These are phyloP conservation scores for Coriaria nepalensis DNA, from an alignment of 306 rosid genomes.

Conservation along the genomic window DNA sequence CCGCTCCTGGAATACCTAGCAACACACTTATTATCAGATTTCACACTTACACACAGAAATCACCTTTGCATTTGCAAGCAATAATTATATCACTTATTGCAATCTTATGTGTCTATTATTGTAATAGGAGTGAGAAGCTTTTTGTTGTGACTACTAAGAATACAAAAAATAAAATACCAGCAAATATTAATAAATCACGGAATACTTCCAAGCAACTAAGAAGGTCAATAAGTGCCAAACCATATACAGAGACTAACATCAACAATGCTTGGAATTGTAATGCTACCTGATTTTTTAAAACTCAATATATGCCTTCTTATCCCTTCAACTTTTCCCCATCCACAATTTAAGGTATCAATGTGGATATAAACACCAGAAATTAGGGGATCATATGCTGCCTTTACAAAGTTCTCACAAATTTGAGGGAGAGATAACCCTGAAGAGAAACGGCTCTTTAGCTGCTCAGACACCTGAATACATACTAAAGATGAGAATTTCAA, in stretches of 20 bases:
- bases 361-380: conserved; percentile 69
- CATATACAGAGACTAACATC: neutral
- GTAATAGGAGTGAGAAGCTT: neutral
- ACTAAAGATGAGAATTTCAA: conserved; percentile 13
- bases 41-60: too few relatives aligned
- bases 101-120: neutral
- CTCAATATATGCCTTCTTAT: conserved; percentile 71
- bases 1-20: too few relatives aligned
- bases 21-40: too few relatives aligned
- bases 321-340: conserved; percentile 94
- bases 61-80: too few relatives aligned
- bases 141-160: neutral
- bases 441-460: conserved; percentile 60
- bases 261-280: conserved; percentile 1
- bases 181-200: too few relatives aligned
- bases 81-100: too few relatives aligned
- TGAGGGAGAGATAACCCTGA: conserved; percentile 69
- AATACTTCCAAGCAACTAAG: too few relatives aligned
- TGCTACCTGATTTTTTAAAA: conserved; percentile 80
- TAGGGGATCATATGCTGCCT: conserved; percentile 91
- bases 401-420: conserved; percentile 69
- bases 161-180: too few relatives aligned
- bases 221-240: too few relatives aligned
- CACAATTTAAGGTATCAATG: conserved; percentile 66
- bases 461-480: conserved; percentile 60